Conservation (phyloP, 371 early-diverging fungal genomes). For the Rhizomucor miehei region DNA sequence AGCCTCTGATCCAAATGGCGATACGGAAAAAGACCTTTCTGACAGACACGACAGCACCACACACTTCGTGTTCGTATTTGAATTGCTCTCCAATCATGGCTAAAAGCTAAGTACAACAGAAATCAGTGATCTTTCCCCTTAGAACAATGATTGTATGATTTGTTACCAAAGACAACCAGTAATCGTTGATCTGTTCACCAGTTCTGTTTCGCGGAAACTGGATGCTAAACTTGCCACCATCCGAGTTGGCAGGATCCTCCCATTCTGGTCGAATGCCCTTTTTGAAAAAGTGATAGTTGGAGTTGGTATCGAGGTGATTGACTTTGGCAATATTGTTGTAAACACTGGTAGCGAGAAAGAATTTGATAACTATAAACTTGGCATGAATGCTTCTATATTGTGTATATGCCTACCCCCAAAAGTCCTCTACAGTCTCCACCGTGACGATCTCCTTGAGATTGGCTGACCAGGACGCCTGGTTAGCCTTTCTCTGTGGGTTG, state of each 20-base stretch:
- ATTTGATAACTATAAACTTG: too few species aligned
- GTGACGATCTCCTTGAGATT: constrained; percentile 87
- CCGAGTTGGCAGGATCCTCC: constrained; percentile 96
- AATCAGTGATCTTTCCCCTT: too few species aligned
- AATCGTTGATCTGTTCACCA: constrained; percentile 73
- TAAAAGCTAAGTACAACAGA: constrained; percentile 55
- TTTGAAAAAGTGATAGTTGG: constrained; percentile 97
- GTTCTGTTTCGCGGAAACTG: constrained; percentile 74
- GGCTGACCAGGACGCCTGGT: constrained; percentile 82
- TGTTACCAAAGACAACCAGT: constrained; percentile 89
- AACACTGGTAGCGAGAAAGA: constrained; percentile 46
- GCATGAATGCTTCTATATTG: too few species aligned
- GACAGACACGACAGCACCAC: constrained; percentile 88
- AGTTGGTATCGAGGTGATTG: constrained; percentile 73
- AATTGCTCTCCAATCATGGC: constrained; percentile 91
- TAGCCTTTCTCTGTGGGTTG: constrained; percentile 78
- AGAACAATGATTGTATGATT: background rate
- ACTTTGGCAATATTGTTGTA: constrained; percentile 87
- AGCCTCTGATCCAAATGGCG: constrained; percentile 87
- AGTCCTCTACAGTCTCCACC: constrained; percentile 92
- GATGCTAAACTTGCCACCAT: constrained; percentile 97
- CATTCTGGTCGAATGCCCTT: constrained; percentile 98
- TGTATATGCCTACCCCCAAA: constrained; percentile 79
- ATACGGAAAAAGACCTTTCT: constrained; percentile 81
- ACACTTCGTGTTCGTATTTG: constrained; percentile 74